phyloP scores from a whole-genome alignment of 345 rosid species.

The thale cress (Arabidopsis thaliana) region TAIR10.1 NC_003070.9:18221501-18222000 shows the following conservation, averaged over 20 bases:
- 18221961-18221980: constrained; percentile 91
- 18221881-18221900: constrained; percentile 97
- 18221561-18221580: constrained; percentile 80
- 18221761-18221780: constrained; percentile 85
- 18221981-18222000: constrained; percentile 99
- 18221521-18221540: constrained; percentile 9
- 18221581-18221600: constrained; percentile 89
- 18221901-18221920: constrained; percentile 92
- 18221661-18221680: constrained; percentile 82
- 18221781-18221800: constrained; percentile 76
- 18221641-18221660: constrained; percentile 65
- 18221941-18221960: constrained; percentile 80
- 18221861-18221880: constrained; percentile 65
- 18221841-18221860: constrained; percentile 86
- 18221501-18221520: neutral
- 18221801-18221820: constrained; percentile 87
- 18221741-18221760: constrained; percentile 16
- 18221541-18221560: constrained; percentile 56
- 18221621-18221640: constrained; percentile 70
- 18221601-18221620: constrained; percentile 91
- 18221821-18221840: constrained; percentile 72
- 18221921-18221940: constrained; percentile 67
- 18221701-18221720: constrained; percentile 24
- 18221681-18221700: constrained; percentile 15
- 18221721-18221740: constrained; percentile 12